Conservation (phyloP, 352 stramenopile genomes). For the Phytophthora syringae region DNA sequence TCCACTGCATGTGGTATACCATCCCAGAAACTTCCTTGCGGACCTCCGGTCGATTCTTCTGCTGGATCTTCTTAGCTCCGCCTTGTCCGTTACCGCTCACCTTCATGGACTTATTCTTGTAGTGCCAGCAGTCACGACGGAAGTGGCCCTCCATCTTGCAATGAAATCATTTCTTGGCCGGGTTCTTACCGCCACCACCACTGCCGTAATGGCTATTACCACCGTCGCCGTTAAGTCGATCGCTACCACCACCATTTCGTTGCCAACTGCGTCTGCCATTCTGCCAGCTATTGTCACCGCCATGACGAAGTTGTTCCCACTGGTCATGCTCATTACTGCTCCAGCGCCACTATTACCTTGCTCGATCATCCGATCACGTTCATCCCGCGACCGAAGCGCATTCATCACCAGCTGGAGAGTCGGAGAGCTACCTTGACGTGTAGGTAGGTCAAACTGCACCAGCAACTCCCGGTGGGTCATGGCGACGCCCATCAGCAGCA, state of each 20-base stretch:
- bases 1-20: slow-evolving; percentile 5
- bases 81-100: background rate
- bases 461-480: slow-evolving; percentile 6
- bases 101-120: background rate
- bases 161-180: background rate
- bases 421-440: background rate
- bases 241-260: background rate
- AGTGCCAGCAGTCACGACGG: background rate
- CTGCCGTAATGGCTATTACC: background rate
- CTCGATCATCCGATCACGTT: slow-evolving; percentile 1
- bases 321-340: background rate
- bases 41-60: background rate
- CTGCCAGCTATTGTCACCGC: background rate
- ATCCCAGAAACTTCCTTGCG: background rate
- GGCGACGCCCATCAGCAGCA: slow-evolving; percentile 3
- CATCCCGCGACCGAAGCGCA: slow-evolving; percentile 6
- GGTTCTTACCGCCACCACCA: background rate
- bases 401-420: slow-evolving; percentile 2
- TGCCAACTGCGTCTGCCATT: background rate
- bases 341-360: background rate
- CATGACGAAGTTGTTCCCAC: background rate
- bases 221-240: background rate
- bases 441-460: slow-evolving; percentile 10
- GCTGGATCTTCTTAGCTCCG: background rate
- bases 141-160: background rate